These are phyloP conservation scores for Paecilomyces sp. DNA, from an alignment of 2,329 filamentous ascomycete genomes.

Conservation along the genomic window DNA sequence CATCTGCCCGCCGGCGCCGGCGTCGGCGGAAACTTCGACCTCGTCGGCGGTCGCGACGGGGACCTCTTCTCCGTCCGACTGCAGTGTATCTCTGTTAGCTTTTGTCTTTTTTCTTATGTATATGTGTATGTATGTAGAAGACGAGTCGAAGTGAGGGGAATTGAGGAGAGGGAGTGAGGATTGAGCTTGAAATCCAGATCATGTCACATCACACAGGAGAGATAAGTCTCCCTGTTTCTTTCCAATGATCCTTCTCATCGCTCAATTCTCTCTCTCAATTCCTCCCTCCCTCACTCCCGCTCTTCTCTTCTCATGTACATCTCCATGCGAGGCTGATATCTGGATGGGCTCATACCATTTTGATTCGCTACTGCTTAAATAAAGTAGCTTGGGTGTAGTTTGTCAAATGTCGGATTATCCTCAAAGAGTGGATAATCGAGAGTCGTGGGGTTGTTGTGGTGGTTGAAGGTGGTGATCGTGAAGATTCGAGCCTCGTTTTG, in stretches of 20 bases:
- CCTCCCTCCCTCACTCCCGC: neutral
- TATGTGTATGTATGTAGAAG: no score
- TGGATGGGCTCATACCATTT: slow-evolving; percentile 36
- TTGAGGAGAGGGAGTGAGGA: no score
- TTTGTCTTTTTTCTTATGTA: neutral
- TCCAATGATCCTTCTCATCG: no score
- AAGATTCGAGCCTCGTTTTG: slow-evolving; percentile 9
- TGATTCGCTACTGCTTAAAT: slow-evolving; percentile 16
- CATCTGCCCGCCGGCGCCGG: slow-evolving; percentile 73
- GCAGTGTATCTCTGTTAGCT: slow-evolving; percentile 13
- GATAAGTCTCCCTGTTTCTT: no score
- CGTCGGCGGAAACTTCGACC: slow-evolving; percentile 93
- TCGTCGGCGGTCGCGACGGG: slow-evolving; percentile 64
- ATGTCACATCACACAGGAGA: no score
- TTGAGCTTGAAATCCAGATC: no score
- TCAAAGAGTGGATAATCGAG: slow-evolving; percentile 38
- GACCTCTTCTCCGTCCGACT: slow-evolving; percentile 99
- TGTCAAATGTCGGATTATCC: slow-evolving; percentile 45
- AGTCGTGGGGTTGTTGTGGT: slow-evolving; percentile 1
- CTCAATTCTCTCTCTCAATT: no score
- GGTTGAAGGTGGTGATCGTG: slow-evolving; percentile 12
- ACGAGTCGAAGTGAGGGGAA: no score
- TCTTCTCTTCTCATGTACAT: neutral
- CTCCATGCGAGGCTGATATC: no score
- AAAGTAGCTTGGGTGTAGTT: slow-evolving; percentile 19